Base-by-base conservation (phyloP, 2,329 filamentous ascomycete species). In the Nannizziopsis barbatae region DNA sequence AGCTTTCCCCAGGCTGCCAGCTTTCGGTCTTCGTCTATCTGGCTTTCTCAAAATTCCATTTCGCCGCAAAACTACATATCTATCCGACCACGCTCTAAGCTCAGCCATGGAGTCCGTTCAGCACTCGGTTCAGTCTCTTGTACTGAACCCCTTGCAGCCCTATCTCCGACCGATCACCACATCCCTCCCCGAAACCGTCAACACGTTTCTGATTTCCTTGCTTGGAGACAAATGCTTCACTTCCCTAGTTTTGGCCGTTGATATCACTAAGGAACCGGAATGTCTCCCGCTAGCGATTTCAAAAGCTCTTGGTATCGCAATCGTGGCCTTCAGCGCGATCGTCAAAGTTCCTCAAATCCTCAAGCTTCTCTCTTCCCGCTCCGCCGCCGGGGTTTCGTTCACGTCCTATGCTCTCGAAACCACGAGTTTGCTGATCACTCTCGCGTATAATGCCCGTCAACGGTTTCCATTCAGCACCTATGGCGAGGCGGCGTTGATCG, bases 261-360 rank as follows among this genome's bases (percentile, higher is more conserved):
- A 94, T 70, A 63, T 75, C 45, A 74, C 84, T 59, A 77, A 80
- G 54, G 79, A 87, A 61, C 76, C 78, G 5, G 80, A 78, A 51
- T 98, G 92, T 74, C 71, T 95, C 59, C 92, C 92, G 64, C 80
- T 95, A 45, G 89, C 81, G 57, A 77, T 96, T 62, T 93, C 86
- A 62, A 98, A 98, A 72, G 87, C 77, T 2, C 81, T 98, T 12
- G 90, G 92, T 50, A 83, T 96, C 58, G 92, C 82, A 65, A 98
- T 98, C 69, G 88, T 98, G 62, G 83, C 77, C 57, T 87, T 88
- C 46, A 89, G 85, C 22, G 82, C 86, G 47, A 80, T 96, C 59
- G 89, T 98, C 73, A 98, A 98, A 72, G 81, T 98, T 20, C 92
- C 92, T 0, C 92, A 98, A 73, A 90, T 98, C 63, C 68, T 95